phyloP scores from a whole-genome alignment of 2,329 filamentous ascomycete genomes.

The Furcasterigmium furcatum region DNA sequence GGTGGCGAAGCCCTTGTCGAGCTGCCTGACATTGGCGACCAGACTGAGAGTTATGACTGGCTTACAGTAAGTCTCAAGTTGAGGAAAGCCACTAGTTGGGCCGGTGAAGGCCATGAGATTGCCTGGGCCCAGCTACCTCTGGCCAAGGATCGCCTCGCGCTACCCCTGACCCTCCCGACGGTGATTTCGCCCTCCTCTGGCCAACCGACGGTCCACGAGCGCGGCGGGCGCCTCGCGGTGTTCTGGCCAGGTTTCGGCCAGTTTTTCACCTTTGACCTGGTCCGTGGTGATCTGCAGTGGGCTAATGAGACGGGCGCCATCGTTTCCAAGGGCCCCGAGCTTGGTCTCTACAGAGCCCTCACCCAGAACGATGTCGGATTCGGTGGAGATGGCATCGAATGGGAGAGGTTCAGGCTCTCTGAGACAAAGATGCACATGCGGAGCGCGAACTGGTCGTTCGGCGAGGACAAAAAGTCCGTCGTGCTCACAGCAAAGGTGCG shows the following conservation, averaged over 20 bases:
- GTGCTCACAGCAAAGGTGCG: conserved; percentile 20
- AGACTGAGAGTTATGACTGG: too few relatives aligned
- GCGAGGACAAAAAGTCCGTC: background rate
- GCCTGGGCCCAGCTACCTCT: too few relatives aligned
- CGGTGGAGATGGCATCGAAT: conserved; percentile 6
- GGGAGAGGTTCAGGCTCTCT: conserved; percentile 1
- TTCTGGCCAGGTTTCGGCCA: background rate
- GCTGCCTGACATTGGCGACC: too few relatives aligned
- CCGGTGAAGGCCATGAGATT: too few relatives aligned
- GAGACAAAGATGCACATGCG: conserved; percentile 5
- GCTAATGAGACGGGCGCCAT: conserved; percentile 1
- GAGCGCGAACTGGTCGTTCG: conserved; percentile 20
- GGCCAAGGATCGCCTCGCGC: too few relatives aligned
- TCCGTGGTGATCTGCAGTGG: conserved; percentile 12
- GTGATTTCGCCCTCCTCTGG: too few relatives aligned
- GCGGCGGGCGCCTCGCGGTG: background rate
- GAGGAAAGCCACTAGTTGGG: too few relatives aligned
- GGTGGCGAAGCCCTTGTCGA: too few relatives aligned
- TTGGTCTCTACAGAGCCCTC: conserved; percentile 12
- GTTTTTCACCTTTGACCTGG: conserved; percentile 10
- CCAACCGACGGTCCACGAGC: too few relatives aligned
- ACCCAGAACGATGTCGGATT: conserved; percentile 12
- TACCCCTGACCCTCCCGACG: too few relatives aligned
- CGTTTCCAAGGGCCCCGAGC: conserved; percentile 12
- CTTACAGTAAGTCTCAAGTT: too few relatives aligned